phyloP scores from a whole-genome alignment of 148 eudicot genomes.

The Fagopyrum homotropicum region DNA sequence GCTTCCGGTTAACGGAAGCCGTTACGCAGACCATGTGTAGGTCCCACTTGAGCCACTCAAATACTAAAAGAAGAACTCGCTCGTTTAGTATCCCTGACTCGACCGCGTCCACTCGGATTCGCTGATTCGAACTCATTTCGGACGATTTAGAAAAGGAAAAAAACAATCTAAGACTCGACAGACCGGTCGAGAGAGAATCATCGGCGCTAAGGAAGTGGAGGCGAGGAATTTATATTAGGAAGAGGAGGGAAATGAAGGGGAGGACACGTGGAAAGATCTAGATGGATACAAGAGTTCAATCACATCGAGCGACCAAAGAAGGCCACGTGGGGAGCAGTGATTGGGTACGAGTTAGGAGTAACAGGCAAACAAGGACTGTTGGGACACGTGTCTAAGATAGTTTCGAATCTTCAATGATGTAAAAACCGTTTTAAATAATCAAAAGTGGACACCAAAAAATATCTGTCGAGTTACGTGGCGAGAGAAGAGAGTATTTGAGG shows the following conservation, averaged over 20 bases:
- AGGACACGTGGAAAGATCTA: slow-evolving; percentile 2
- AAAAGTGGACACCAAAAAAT: background rate
- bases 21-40: slow-evolving; percentile 33
- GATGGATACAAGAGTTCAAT: background rate
- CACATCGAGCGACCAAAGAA: background rate
- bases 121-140: slow-evolving; percentile 13
- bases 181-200: background rate
- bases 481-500: background rate
- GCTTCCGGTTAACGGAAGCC: slow-evolving; percentile 46
- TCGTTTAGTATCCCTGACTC: slow-evolving; percentile 42
- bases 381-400: slow-evolving; percentile 5
- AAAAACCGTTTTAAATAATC: background rate
- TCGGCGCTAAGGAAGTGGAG: background rate
- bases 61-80: slow-evolving; percentile 43
- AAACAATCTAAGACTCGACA: background rate
- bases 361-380: background rate
- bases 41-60: slow-evolving; percentile 64
- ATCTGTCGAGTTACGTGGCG: slow-evolving; percentile 12
- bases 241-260: slow-evolving; percentile 2
- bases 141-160: background rate
- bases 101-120: slow-evolving; percentile 15
- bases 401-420: background rate
- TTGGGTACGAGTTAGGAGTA: background rate
- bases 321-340: background rate
- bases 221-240: background rate